These are phyloP conservation scores for Lepraria neglecta DNA, from an alignment of 495 filamentous ascomycete genomes.

Conservation along the genomic window DNA sequence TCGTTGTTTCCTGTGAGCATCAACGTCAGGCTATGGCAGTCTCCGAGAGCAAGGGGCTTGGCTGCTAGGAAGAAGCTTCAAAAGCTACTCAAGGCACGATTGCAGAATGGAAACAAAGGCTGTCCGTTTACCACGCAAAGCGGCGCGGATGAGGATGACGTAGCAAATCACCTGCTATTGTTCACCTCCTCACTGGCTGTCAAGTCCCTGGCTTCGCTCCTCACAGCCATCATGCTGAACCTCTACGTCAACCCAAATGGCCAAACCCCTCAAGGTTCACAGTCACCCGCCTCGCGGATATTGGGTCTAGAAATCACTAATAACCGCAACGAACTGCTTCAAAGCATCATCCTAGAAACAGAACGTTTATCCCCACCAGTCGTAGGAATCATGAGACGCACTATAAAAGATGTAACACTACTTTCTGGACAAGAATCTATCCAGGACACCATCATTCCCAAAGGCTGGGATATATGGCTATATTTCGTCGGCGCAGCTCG, in stretches of 20 bases:
- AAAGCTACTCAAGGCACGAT: constrained; percentile 10
- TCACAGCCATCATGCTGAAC: constrained; percentile 30
- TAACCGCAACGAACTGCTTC: constrained; percentile 11
- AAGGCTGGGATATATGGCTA: constrained; percentile 30
- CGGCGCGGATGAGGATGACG: constrained; percentile 21
- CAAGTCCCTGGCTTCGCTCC: constrained; percentile 29
- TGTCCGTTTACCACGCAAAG: constrained; percentile 17
- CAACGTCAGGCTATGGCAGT: constrained; percentile 30
- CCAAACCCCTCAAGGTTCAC: background rate
- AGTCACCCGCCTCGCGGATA: background rate
- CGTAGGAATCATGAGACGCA: constrained; percentile 29
- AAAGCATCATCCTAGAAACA: constrained; percentile 27
- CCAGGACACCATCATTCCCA: constrained; percentile 22
- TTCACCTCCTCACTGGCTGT: constrained; percentile 32
- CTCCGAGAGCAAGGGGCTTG: constrained; percentile 29
- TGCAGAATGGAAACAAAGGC: background rate
- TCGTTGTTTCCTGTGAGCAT: constrained; percentile 30
- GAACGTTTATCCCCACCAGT: constrained; percentile 27
- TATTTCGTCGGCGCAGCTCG: constrained; percentile 30
- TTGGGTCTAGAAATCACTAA: background rate
- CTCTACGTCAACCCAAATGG: constrained; percentile 12
- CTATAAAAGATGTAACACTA: constrained; percentile 19
- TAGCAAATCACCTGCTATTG: constrained; percentile 28
- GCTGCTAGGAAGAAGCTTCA: constrained; percentile 28
- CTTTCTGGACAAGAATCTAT: background rate